A percentile compares a stretch with the other conserved stretches of the same genome.
These are phyloP conservation scores for Endocarpon pusillum DNA, from an alignment of 495 filamentous ascomycete genomes.

Conservation along the genomic window DNA sequence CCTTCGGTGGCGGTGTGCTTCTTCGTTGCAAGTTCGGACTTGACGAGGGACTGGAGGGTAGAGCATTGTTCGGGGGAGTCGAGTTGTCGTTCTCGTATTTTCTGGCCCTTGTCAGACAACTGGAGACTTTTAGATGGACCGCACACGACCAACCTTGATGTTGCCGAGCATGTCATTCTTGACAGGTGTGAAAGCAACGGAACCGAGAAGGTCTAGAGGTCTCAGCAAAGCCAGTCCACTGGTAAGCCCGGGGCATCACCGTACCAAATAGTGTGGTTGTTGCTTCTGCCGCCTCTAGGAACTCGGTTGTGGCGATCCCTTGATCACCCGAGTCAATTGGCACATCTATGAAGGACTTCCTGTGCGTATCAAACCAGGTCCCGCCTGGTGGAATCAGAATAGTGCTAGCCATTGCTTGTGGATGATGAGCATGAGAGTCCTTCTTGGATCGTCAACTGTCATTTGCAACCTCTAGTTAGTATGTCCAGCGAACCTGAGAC, in stretches of 20 bases:
- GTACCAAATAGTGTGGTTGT: slow-evolving; percentile 75
- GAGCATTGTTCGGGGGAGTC: slow-evolving; percentile 58
- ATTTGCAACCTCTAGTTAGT: too few relatives aligned
- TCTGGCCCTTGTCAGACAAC: slow-evolving; percentile 40
- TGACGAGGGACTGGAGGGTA: slow-evolving; percentile 66
- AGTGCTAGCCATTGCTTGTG: too few relatives aligned
- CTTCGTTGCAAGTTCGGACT: slow-evolving; percentile 73
- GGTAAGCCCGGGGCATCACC: slow-evolving; percentile 5
- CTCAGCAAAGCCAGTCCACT: slow-evolving; percentile 5
- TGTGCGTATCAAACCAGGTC: slow-evolving; percentile 72
- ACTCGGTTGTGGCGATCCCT: slow-evolving; percentile 67
- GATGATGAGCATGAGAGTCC: too few relatives aligned
- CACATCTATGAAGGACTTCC: slow-evolving; percentile 68
- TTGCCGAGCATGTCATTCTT: slow-evolving; percentile 86
- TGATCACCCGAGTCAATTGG: slow-evolving; percentile 53
- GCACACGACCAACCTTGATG: slow-evolving; percentile 86
- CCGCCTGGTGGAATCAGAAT: slow-evolving; percentile 36
- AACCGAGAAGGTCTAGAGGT: slow-evolving; percentile 57
- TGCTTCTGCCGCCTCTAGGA: slow-evolving; percentile 79
- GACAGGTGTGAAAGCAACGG: slow-evolving; percentile 65
- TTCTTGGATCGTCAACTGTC: too few relatives aligned
- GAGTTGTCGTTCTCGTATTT: slow-evolving; percentile 72
- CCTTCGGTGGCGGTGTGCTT: slow-evolving; percentile 78
- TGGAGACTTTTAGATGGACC: slow-evolving; percentile 7
- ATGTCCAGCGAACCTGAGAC: too few relatives aligned